Base-by-base conservation (phyloP, 176 grass and related monocot species). In the Olyra latifolia region DNA sequence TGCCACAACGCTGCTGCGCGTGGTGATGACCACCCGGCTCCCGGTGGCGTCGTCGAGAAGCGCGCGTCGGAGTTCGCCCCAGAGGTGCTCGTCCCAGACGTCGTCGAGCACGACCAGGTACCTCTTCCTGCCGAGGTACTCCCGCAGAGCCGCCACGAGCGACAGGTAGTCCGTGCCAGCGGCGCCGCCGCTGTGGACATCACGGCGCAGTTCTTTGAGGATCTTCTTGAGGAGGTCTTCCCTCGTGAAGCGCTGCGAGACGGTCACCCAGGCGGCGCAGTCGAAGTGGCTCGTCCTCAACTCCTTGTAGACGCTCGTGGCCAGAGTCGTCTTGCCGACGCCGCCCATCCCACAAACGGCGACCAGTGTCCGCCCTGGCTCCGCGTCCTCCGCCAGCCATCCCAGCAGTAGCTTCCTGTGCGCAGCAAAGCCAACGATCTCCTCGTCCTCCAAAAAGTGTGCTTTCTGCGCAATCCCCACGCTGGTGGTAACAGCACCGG, bases 261-360 rank as follows among this genome's bases (percentile, higher is more conserved):
- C 66, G n/a, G 57, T 17, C 2, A 85, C 64, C 75, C 83, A 85
- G 29, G 75, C 67, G 2, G 58, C 24, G 29, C 32, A 79, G 17
- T 78, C 66, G 43, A 85, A 85, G 35, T 16, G 61, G 27, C 28
- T 57, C 1, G 40, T 27, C 4, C 6, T 15, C 15, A 25, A 43
- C 19, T 52, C 24, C 19, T 63, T 85, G 66, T 72, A 85, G 3
- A 72, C 3, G 7, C 27, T 39, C 4, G 19, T 70, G 10, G 43
- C 57, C 0, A 85, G 73, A 7, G 61, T 67, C 0, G 71, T 83
- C 61, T 83, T 83, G 19, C 81, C 81, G 0, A 75, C 43, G 4
- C 81, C 71, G 23, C 81, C 71, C 58, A 55, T 83, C 0, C 60
- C 81, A 10, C 42, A 20, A 0, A 83, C 48, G 1, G 71, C 20